Evolutionary conservation across 2,329 filamentous ascomycete genomes (phyloP), one percentile per base, ranked within the genome.

Genomic region (Moelleriella libera): DNA sequence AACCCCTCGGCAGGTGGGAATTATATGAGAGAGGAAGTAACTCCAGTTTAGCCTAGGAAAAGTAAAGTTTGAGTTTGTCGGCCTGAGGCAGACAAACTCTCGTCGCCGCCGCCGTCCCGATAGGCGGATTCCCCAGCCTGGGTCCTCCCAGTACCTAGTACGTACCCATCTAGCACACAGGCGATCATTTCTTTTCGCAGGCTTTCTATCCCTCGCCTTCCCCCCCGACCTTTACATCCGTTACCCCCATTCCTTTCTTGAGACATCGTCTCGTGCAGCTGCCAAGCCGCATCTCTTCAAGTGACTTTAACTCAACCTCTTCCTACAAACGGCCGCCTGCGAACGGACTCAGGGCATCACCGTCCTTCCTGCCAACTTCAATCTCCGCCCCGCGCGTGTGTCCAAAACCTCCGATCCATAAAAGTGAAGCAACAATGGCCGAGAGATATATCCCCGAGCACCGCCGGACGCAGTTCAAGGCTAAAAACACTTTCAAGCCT

Each of bases 391-490:
- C 43, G 43, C 46, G 45, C 45, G 43, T 48, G 46, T 32, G 41
- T n/a, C 46, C 43, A 45, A 42, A 48, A 42, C 41, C 48, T 49
- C 14, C 11, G 9, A 41, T 43, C 30, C 40, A 45, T 28, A 46
- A 43, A 31, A 34, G 6, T 37, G 12, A 44, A 34, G 42, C 68
- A 41, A 82, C 60, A 72, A 98, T 98, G 92, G 85, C 92, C 68
- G 92, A 98, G 69, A 87, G 92, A 63, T 98, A 96, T 75, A 98
- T 98, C 63, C 92, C 92, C 68, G 92, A 98, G 75, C 92, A 98
- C 76, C 88, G 92, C 68, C 89, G 92, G 65, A 96, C 88, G 56
- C 89, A 95, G 74, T 98, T 95, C 83, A 98, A 98, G 84, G 92
- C 92, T 48, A 96, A 96, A 80, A 90, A 87, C 71, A 88, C 88